A percentile compares a stretch with the other conserved stretches of the same genome.
phyloP scores from a whole-genome alignment of 139 green algal genomes.

The Haematococcus lacustris region DNA sequence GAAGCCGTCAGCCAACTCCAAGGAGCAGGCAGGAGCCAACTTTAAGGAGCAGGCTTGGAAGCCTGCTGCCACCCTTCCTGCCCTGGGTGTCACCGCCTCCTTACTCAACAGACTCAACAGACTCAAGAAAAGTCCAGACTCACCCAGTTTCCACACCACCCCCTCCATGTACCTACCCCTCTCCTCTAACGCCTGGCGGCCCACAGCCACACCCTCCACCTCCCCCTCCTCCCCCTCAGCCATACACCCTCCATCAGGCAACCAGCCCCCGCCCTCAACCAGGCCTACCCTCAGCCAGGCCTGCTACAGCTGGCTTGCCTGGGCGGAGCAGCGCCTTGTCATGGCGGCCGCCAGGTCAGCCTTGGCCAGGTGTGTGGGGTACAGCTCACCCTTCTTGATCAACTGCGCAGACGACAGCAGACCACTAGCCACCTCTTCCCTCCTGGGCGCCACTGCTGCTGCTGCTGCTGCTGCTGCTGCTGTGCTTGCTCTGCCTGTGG shows the following conservation, averaged over 20 bases:
- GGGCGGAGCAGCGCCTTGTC: conserved; percentile 18
- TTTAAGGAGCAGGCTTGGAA: too few relatives aligned
- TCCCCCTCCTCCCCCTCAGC: neutral
- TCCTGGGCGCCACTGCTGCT: too few relatives aligned
- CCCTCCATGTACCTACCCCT: too few relatives aligned
- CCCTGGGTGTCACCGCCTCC: too few relatives aligned
- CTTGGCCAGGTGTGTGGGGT: conserved; percentile 36
- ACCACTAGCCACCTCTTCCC: neutral
- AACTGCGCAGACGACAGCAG: conserved; percentile 2
- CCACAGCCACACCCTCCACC: neutral
- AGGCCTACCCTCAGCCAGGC: neutral
- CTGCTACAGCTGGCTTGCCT: neutral
- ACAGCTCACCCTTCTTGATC: conserved; percentile 52
- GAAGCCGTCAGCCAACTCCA: too few relatives aligned
- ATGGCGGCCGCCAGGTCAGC: conserved; percentile 32
- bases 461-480: too few relatives aligned
- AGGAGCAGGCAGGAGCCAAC: too few relatives aligned
- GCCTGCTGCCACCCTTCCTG: too few relatives aligned
- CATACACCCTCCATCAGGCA: neutral
- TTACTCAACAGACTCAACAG: too few relatives aligned
- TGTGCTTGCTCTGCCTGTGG: too few relatives aligned
- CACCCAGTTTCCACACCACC: too few relatives aligned
- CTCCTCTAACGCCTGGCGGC: neutral
- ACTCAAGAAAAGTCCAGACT: too few relatives aligned
- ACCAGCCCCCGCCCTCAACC: neutral